Evolutionary conservation across 768 basidiomycete species (phyloP), one percentile per base, ranked within the genome.

Genomic region (Candolleomyces eurysporus): DNA sequence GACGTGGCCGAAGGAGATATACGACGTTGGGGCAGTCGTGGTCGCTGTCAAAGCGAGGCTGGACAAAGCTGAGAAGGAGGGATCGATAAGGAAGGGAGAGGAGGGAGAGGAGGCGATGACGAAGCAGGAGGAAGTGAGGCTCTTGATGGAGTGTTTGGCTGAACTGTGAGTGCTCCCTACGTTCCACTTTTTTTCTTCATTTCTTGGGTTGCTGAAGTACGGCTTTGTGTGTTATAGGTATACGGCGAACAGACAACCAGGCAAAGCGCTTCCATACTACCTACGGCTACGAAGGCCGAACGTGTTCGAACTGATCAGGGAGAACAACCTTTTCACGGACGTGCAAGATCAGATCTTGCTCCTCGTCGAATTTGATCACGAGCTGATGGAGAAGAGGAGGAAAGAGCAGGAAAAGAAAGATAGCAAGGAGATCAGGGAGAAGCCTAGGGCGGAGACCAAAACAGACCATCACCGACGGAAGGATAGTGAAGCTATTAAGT

Each of bases 71-170:
- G 59, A 56, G 32, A 48, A 48, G 40, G 60, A 43, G 6, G 52
- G 43, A 70, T 75, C 6, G 77, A 82, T 0, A 83, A 84, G 0
- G 78, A 83, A 0, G 84, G 2, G 76, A 80, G 0, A 78, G 74
- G 10, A 76, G 78, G 51, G 51, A 19, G 19, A 32, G 51, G 32
- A 52, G 46, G 67, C 75, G 1, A 67, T 78, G 3, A 72, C 71
- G 7, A 45, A 53, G 19, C 79, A 83, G 43, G 82, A 83, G 58
- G 79, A 84, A 1, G 76, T 80, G 1, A 45, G 48, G 8, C 71
- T 92, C 8, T 80, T 98, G n/a, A 93, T 98, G 89, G 94, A 96
- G 71, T 96, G 92, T 71, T 76, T 98, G 22, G 93, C 92, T 0
- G 96, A 98, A 67, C 77, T 98, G 91, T 94, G 67, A 65, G 83